phyloP scores from a whole-genome alignment of 2,329 filamentous ascomycete species.

The Fusarium abutilonis region DNA sequence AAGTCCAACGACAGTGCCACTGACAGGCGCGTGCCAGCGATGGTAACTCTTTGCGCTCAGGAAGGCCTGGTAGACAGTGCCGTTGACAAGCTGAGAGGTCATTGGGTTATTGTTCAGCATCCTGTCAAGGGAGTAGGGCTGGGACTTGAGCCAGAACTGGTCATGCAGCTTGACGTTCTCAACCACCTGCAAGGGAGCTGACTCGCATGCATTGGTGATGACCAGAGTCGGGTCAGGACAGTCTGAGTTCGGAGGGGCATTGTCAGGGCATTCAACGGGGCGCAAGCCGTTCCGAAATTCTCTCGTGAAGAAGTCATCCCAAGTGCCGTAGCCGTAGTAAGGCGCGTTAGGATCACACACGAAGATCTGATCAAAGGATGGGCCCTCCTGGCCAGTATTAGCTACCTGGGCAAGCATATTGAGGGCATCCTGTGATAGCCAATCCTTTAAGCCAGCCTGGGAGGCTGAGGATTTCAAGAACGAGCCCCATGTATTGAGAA shows the following conservation, averaged over 20 bases:
- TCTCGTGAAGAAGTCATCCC: slow-evolving; percentile 23
- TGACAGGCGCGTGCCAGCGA: slow-evolving; percentile 73
- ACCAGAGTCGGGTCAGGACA: slow-evolving; percentile 1
- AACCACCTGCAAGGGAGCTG: slow-evolving; percentile 61
- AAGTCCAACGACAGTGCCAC: slow-evolving; percentile 58
- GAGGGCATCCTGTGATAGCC: slow-evolving; percentile 6
- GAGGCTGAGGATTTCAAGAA: slow-evolving; percentile 5
- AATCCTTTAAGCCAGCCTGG: not conserved
- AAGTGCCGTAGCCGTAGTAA: slow-evolving; percentile 9
- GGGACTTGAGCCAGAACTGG: slow-evolving; percentile 72
- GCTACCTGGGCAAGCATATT: not conserved
- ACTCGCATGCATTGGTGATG: slow-evolving; percentile 55
- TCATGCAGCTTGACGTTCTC: slow-evolving; percentile 62
- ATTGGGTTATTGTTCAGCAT: slow-evolving; percentile 65
- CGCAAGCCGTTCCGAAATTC: slow-evolving; percentile 4
- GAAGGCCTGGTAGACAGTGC: slow-evolving; percentile 74
- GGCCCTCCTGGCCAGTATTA: not conserved
- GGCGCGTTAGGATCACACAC: not conserved
- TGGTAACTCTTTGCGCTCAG: slow-evolving; percentile 72
- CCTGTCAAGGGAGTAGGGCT: slow-evolving; percentile 69
- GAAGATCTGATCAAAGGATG: slow-evolving; percentile 14
- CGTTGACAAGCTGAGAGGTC: slow-evolving; percentile 63
- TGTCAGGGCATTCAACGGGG: not conserved
- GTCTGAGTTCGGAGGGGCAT: not conserved
- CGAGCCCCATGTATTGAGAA: slow-evolving; percentile 7